A percentile compares a stretch with the other conserved stretches of the same genome.
Evolutionary conservation across 306 rosid genomes (phyloP).

Genomic region (Inga leiocalycina): DNA sequence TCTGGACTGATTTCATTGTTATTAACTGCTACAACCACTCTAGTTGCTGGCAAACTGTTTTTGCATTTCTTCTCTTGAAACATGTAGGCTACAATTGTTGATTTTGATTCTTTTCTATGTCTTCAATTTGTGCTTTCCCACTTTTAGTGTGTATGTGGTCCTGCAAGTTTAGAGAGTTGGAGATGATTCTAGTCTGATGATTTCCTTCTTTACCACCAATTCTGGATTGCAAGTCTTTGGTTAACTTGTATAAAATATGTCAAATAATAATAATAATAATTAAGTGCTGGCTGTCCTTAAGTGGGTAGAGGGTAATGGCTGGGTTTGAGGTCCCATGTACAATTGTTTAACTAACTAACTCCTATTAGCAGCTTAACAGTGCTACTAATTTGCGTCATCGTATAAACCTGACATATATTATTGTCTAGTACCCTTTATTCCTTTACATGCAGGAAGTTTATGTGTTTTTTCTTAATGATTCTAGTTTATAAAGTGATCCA

Average conservation of each 20-base stretch:
- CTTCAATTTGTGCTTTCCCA: not conserved
- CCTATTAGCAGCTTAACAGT: not conserved
- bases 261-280: not conserved
- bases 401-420: not conserved
- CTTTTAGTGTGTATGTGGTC: not conserved
- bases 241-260: not conserved
- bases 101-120: not conserved
- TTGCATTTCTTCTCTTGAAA: conserved; percentile 3
- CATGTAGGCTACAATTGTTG: not conserved
- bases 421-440: not conserved
- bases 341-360: not conserved
- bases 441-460: not conserved
- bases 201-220: conserved; percentile 11
- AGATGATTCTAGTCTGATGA: conserved; percentile 3
- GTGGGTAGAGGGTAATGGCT: conserved; percentile 10
- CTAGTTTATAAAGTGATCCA: not conserved
- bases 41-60: conserved; percentile 21
- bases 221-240: conserved; percentile 10
- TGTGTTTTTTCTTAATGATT: not conserved
- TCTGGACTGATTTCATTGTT: not conserved
- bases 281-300: not conserved
- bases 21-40: not conserved
- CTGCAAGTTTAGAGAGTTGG: not conserved
- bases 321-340: not conserved
- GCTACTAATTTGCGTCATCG: not conserved